These are phyloP conservation scores for Colletotrichum sp. DNA, from an alignment of 2,329 filamentous ascomycete species.

Conservation along the genomic window DNA sequence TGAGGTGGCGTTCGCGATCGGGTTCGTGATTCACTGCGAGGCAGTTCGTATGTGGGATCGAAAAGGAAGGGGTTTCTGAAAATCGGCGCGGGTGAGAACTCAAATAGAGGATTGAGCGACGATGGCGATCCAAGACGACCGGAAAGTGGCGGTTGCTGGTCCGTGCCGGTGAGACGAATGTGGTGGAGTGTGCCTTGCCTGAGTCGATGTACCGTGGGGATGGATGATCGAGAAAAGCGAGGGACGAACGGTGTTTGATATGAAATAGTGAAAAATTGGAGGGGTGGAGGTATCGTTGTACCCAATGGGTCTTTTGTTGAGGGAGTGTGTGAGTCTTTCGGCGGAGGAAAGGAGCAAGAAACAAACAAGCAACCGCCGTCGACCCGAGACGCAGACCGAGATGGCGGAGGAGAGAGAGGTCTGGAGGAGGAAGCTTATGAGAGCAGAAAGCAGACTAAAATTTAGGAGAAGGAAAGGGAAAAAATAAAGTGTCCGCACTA, in stretches of 20 bases:
- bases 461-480: constrained; percentile 55
- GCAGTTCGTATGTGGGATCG: not conserved
- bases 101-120: not conserved
- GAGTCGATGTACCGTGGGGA: not conserved
- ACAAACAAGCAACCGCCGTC: not conserved
- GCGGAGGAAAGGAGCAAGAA: not conserved
- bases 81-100: not conserved
- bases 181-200: not conserved
- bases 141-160: constrained; percentile 16
- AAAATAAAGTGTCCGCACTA: not conserved
- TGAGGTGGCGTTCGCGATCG: not conserved
- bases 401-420: constrained; percentile 55
- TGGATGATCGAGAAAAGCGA: not conserved
- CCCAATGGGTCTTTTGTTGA: not conserved
- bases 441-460: constrained; percentile 55
- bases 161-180: constrained; percentile 10
- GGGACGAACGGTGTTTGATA: not conserved
- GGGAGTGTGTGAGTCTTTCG: not conserved
- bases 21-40: not conserved
- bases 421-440: constrained; percentile 63
- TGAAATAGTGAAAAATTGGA: not conserved
- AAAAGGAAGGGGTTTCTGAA: not conserved
- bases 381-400: not conserved
- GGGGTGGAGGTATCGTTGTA: not conserved
- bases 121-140: not conserved